Percentiles rank a stretch among this genome's conserved stretches.
Evolutionary conservation across 345 rosid genomes (phyloP).

Genomic region (Euclidium syriacum): DNA sequence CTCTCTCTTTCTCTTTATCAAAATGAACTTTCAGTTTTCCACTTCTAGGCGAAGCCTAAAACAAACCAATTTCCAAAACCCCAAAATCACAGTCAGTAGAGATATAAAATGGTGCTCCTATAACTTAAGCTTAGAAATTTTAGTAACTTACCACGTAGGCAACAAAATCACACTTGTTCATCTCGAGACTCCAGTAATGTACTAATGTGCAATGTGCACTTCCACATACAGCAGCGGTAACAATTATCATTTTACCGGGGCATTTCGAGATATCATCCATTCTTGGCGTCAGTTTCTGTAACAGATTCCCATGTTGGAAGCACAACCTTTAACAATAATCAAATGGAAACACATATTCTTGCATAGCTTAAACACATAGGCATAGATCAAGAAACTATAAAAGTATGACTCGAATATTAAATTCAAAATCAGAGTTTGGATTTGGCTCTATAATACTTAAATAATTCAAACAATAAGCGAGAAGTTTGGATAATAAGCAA

Average conservation of each 20-base stretch:
- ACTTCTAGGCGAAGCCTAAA: constrained; percentile 61
- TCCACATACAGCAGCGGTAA: constrained; percentile 49
- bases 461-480: too few species aligned
- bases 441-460: too few species aligned
- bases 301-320: constrained; percentile 57
- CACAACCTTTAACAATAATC: constrained; percentile 33
- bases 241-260: constrained; percentile 46
- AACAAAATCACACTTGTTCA: constrained; percentile 40
- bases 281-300: constrained; percentile 42
- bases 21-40: constrained; percentile 44
- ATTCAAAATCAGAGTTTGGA: too few species aligned
- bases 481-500: too few species aligned
- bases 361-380: too few species aligned
- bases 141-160: constrained; percentile 35
- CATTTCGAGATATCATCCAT: constrained; percentile 42
- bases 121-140: too few species aligned
- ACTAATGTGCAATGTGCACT: constrained; percentile 56
- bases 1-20: constrained; percentile 43
- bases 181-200: constrained; percentile 54
- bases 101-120: too few species aligned
- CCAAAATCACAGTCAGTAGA: background rate
- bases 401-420: too few species aligned
- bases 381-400: too few species aligned
- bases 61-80: too few species aligned
- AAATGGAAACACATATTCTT: too few species aligned